phyloP scores from a whole-genome alignment of 2,329 filamentous ascomycete genomes.

The Aspergillus puulaauensis region DNA sequence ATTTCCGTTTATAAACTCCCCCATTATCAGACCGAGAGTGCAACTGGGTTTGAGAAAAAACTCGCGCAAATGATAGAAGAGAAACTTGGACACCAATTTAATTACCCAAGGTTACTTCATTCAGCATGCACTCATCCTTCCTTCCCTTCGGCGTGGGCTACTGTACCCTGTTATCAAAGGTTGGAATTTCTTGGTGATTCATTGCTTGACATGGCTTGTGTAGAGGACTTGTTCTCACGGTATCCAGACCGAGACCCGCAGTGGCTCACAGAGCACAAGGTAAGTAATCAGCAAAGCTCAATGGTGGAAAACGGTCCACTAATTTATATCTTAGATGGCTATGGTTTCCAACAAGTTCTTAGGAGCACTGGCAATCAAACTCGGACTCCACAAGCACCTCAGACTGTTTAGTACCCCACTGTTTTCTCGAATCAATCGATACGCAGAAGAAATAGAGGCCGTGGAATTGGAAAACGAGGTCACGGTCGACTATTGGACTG shows the following conservation, averaged over 20 bases:
- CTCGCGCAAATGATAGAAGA: constrained; percentile 64
- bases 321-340: constrained; percentile 61
- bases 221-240: constrained; percentile 75
- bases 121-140: constrained; percentile 90
- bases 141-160: constrained; percentile 70
- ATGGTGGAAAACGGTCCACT: background rate
- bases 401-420: constrained; percentile 44
- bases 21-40: constrained; percentile 63
- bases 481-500: constrained; percentile 44
- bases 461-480: constrained; percentile 31
- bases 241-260: constrained; percentile 83
- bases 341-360: constrained; percentile 98
- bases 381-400: constrained; percentile 76
- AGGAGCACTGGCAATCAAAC: constrained; percentile 73
- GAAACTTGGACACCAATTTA: constrained; percentile 67
- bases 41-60: constrained; percentile 67
- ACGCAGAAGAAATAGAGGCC: constrained; percentile 40
- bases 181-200: constrained; percentile 91
- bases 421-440: constrained; percentile 50
- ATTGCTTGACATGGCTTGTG: constrained; percentile 79
- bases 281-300: constrained; percentile 20
- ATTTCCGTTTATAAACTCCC: constrained; percentile 67
- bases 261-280: constrained; percentile 95
- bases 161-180: constrained; percentile 84
- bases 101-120: constrained; percentile 70